Evolutionary conservation across 2,329 filamentous ascomycete genomes (phyloP), one percentile per base, ranked within the genome.

Genomic region (Iodosphaeria phyllophila): DNA sequence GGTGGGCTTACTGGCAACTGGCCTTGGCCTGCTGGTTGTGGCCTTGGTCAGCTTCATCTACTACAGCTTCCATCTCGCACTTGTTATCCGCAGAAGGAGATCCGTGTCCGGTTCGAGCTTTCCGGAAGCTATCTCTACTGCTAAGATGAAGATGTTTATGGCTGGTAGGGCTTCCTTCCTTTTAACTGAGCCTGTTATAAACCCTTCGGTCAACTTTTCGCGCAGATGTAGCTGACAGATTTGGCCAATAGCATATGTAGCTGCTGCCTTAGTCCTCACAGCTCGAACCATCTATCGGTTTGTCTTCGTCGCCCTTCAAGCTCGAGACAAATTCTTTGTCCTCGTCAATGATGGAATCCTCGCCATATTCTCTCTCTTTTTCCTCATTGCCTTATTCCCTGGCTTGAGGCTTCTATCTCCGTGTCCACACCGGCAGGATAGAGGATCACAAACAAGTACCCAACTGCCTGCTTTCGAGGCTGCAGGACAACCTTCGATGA

Each of bases 141-240:
- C 60, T 10, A 61, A 60, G 32, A 43, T 62, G 34, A 54, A 43
- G 26, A 38, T 40, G 4, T 60, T 59, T 20, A 39, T 63, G 4
- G 34, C 54, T 25, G 47, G 60, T 64, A 48, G 31, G 50, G 39
- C 5, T 25, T n/a, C 12, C 9, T 16, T 6, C 3, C 20, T 8
- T 8, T 11, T 4, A 13, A 12, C 11, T 5, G 11, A 13, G 4
- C 10, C 8, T 17, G n/a, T 13, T 8, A 10, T 16, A 22, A 20
- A 21, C 6, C 13, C 8, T 16, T 12, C 3, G 5, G 15, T 13
- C 8, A 8, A 18, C 13, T 11, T 15, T 6, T n/a, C 18, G 6
- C 9, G 8, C 18, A 6, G 11, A 6, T 5, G 10, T 18, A 20
- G 13, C 23, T 33, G 13, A 35, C 21, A 13, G 11, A 16, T 25